Conservation (phyloP, 257 asterid species). For the Thymus mandschuricus region DNA sequence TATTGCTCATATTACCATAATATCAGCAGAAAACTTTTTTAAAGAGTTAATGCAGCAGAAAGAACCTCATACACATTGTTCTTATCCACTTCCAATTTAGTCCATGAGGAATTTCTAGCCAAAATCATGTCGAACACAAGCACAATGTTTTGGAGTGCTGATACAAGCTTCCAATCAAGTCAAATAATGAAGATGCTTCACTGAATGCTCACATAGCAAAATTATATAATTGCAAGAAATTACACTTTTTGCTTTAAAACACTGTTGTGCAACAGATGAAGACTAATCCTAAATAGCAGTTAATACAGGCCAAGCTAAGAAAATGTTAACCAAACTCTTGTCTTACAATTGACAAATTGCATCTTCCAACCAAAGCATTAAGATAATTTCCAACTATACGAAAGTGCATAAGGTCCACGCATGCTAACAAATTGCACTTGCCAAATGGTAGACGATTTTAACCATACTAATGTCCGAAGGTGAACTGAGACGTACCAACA, state of each 20-base stretch:
- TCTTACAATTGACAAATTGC: not conserved
- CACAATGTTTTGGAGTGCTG: not conserved
- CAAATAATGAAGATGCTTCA: not conserved
- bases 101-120: not conserved
- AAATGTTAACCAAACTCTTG: not conserved
- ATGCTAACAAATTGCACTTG: not conserved
- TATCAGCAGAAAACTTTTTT: constrained; percentile 10
- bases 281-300: not conserved
- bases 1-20: constrained; percentile 22
- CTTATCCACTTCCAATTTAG: not conserved
- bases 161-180: not conserved
- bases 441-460: not conserved
- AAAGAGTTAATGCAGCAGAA: constrained; percentile 3
- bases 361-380: not conserved
- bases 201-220: not conserved
- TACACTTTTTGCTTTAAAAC: not conserved
- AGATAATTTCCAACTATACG: not conserved
- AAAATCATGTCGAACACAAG: not conserved
- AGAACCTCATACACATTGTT: too few relatives aligned
- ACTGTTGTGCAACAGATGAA: not conserved
- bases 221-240: not conserved
- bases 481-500: not conserved
- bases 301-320: not conserved
- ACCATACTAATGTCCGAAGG: not conserved
- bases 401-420: not conserved